Evolutionary conservation across 495 filamentous ascomycete species (phyloP).

Genomic region (Geopyxis carbonaria): DNA sequence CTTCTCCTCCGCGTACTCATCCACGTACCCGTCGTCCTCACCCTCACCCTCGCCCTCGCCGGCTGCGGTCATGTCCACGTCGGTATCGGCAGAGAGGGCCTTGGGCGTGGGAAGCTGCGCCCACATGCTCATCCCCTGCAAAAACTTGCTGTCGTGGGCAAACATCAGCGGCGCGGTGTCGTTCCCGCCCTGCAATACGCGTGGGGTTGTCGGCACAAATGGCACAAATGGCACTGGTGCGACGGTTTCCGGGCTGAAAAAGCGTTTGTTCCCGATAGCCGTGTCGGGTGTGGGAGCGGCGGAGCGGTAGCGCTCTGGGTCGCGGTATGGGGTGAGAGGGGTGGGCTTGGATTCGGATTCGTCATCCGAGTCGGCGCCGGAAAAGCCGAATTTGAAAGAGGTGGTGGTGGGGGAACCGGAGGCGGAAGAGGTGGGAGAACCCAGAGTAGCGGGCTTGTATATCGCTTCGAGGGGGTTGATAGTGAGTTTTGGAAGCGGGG

Average conservation of each 20-base stretch:
- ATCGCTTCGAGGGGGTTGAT: slow-evolving; percentile 78
- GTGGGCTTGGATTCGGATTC: slow-evolving; percentile 32
- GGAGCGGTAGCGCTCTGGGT: slow-evolving; percentile 20
- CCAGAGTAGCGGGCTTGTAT: slow-evolving; percentile 48
- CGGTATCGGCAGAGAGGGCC: no score
- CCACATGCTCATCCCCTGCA: slow-evolving; percentile 22
- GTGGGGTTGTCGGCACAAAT: slow-evolving; percentile 10
- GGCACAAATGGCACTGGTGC: no score
- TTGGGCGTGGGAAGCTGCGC: slow-evolving; percentile 12
- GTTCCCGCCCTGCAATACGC: slow-evolving; percentile 3
- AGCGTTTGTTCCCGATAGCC: slow-evolving; percentile 44
- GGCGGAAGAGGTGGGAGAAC: slow-evolving; percentile 10
- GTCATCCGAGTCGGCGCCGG: slow-evolving; percentile 33
- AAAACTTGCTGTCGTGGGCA: slow-evolving; percentile 16
- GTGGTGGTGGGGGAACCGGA: slow-evolving; percentile 25
- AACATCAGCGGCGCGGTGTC: slow-evolving; percentile 19
- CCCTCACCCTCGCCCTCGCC: slow-evolving; percentile 23
- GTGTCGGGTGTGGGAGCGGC: slow-evolving; percentile 93
- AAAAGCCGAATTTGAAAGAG: slow-evolving; percentile 34
- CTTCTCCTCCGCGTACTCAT: slow-evolving; percentile 19
- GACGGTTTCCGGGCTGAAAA: no score
- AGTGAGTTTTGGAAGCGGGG: slow-evolving; percentile 27
- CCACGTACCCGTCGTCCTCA: slow-evolving; percentile 27
- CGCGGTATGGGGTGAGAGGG: slow-evolving; percentile 11
- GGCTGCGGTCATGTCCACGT: no score